Evolutionary conservation across 1,139 yeast species (phyloP).

Genomic region (Pichia sp.): DNA sequence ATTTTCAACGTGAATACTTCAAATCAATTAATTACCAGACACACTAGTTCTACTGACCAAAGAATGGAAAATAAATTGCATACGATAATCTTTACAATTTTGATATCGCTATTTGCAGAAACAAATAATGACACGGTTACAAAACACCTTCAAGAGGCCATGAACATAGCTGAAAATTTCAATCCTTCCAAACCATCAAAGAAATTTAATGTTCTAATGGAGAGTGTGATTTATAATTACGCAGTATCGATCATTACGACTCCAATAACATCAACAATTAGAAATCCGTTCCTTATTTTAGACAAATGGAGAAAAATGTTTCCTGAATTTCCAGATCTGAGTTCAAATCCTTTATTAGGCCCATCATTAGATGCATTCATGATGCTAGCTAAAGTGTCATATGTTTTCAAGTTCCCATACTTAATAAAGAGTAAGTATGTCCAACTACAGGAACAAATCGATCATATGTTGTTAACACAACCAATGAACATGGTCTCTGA

Average conservation of each 20-base stretch:
- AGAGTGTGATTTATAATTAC: constrained; percentile 8
- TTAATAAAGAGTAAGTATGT: no score
- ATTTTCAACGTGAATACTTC: background rate
- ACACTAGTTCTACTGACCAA: background rate
- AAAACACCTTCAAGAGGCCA: background rate
- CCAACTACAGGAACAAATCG: background rate
- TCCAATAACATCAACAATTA: background rate
- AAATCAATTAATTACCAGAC: background rate
- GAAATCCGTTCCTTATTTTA: constrained; percentile 1
- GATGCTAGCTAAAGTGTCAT: constrained; percentile 7
- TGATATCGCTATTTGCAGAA: background rate
- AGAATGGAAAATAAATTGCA: constrained; percentile 1
- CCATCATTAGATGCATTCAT: constrained; percentile 1
- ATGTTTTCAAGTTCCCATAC: background rate
- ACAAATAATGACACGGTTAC: background rate
- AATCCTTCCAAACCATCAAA: background rate
- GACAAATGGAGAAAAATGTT: background rate
- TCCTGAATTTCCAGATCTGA: background rate
- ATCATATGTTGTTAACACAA: background rate
- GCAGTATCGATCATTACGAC: constrained; percentile 5
- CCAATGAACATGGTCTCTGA: background rate
- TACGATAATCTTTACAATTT: constrained; percentile 2
- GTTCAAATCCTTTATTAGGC: constrained; percentile 1
- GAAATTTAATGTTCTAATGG: constrained; percentile 1
- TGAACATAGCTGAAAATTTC: background rate